Conservation (phyloP, 441 rosid species). For the Biscutella laevigata region DNA sequence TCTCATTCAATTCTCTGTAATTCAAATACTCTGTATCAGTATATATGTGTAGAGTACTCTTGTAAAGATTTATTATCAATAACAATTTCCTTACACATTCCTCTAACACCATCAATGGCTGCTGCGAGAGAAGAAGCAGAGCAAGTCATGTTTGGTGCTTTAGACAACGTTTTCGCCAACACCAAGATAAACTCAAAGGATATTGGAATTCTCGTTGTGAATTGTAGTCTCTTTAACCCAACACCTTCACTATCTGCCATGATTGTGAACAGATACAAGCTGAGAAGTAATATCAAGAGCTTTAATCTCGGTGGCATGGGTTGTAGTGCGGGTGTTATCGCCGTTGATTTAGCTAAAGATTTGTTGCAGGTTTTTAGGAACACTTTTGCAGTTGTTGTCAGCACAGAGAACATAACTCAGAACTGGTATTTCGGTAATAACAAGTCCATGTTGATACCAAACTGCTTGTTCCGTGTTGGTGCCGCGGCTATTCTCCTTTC, state of each 20-base stretch:
- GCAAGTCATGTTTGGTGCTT: constrained; percentile 62
- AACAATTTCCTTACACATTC: too few species aligned
- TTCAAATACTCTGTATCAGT: too few species aligned
- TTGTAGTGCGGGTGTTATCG: constrained; percentile 66
- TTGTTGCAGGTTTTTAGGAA: constrained; percentile 51
- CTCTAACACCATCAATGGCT: constrained; percentile 55
- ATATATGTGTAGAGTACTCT: too few species aligned
- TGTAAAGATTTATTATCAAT: too few species aligned
- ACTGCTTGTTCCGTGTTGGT: constrained; percentile 65
- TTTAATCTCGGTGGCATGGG: constrained; percentile 71
- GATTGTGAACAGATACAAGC: constrained; percentile 64
- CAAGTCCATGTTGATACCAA: constrained; percentile 66
- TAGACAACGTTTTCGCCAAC: constrained; percentile 41
- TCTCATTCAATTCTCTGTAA: too few species aligned
- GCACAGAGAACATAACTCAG: constrained; percentile 72
- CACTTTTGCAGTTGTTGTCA: constrained; percentile 58
- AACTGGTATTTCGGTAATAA: constrained; percentile 77
- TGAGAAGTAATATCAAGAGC: constrained; percentile 58
- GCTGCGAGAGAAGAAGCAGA: constrained; percentile 68
- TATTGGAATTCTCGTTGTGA: constrained; percentile 62
- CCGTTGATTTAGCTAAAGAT: constrained; percentile 60
- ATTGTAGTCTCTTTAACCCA: constrained; percentile 71
- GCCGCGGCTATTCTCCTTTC: constrained; percentile 59
- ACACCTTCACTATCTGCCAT: constrained; percentile 58
- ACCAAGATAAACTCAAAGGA: constrained; percentile 52